Percentiles rank a stretch among this genome's conserved stretches.
Evolutionary conservation across 2,329 filamentous ascomycete species (phyloP).

Genomic region (Claviceps digitariae): DNA sequence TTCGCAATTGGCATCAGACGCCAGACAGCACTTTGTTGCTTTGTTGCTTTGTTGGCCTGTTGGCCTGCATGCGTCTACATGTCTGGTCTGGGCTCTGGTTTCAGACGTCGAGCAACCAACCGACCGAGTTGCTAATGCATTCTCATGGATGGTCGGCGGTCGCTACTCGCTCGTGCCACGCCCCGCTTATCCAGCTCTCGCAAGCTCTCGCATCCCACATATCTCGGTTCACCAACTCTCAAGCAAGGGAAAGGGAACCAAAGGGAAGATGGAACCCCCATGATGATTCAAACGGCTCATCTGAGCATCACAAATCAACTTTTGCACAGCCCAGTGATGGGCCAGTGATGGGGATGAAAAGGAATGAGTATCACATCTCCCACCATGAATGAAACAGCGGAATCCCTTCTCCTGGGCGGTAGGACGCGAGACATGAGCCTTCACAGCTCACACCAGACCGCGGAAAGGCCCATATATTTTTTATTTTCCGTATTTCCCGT

Average conservation of each 20-base stretch:
- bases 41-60: too few relatives aligned
- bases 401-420: not conserved
- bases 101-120: too few relatives aligned
- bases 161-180: too few relatives aligned
- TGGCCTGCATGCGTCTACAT: too few relatives aligned
- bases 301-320: not conserved
- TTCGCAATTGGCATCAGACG: too few relatives aligned
- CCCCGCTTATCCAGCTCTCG: too few relatives aligned
- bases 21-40: too few relatives aligned
- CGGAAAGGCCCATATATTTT: not conserved
- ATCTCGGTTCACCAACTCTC: not conserved
- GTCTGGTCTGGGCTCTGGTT: too few relatives aligned
- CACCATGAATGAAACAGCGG: not conserved
- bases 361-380: not conserved
- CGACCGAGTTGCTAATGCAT: not conserved
- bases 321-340: not conserved
- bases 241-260: not conserved
- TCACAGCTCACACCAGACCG: not conserved
- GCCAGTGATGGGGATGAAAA: too few relatives aligned
- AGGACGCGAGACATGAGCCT: not conserved
- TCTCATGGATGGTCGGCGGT: too few relatives aligned
- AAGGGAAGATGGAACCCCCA: not conserved
- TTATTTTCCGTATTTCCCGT: not conserved
- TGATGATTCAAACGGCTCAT: not conserved
- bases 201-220: not conserved